Percentiles rank a stretch among this genome's conserved stretches.
phyloP scores from a whole-genome alignment of 768 basidiomycete genomes.

The Terana coerulea region DNA sequence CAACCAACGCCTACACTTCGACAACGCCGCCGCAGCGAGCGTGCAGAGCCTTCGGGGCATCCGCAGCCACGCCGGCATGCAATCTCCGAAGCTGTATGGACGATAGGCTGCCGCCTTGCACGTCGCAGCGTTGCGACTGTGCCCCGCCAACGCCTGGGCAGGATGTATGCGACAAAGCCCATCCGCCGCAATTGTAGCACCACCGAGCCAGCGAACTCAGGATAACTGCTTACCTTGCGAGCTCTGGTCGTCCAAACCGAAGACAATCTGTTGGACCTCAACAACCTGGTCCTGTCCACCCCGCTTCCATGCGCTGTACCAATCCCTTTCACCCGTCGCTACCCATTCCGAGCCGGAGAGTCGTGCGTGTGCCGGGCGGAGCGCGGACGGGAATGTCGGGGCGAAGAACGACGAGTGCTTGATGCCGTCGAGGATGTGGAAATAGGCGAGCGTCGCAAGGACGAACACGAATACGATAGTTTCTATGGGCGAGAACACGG shows the following conservation, averaged over 20 bases:
- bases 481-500: slow-evolving; percentile 79
- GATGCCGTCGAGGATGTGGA: slow-evolving; percentile 87
- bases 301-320: slow-evolving; percentile 35
- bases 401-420: slow-evolving; percentile 84
- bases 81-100: too few relatives aligned
- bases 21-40: too few relatives aligned
- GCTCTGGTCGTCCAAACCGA: slow-evolving; percentile 45
- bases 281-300: slow-evolving; percentile 38
- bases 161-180: too few relatives aligned
- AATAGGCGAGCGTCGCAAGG: slow-evolving; percentile 89
- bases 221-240: slow-evolving; percentile 28
- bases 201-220: slow-evolving; percentile 10
- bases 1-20: too few relatives aligned
- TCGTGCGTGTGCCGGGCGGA: slow-evolving; percentile 55
- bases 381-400: slow-evolving; percentile 41
- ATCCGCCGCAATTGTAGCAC: neutral
- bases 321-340: slow-evolving; percentile 50
- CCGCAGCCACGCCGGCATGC: neutral
- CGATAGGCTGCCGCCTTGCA: too few relatives aligned
- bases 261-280: slow-evolving; percentile 73
- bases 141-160: too few relatives aligned
- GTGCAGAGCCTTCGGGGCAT: neutral
- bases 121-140: too few relatives aligned
- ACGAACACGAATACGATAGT: slow-evolving; percentile 89
- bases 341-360: slow-evolving; percentile 60